phyloP scores from a whole-genome alignment of 73 alveolate species.

The Stentor roeselii region DNA sequence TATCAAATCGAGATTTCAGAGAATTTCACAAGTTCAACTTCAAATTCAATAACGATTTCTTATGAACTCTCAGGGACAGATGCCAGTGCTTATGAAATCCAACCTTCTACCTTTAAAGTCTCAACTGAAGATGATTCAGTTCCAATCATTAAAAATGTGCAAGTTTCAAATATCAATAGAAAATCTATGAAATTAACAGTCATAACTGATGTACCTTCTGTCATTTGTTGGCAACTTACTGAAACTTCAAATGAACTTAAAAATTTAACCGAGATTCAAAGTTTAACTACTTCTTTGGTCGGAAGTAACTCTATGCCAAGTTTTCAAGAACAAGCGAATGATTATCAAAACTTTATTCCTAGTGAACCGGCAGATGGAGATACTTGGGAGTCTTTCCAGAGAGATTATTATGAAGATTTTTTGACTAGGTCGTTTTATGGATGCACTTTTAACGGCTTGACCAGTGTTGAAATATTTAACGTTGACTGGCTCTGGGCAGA shows the following conservation, averaged over 20 bases:
- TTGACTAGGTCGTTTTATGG: background rate
- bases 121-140: background rate
- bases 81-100: background rate
- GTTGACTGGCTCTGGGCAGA: conserved; percentile 6
- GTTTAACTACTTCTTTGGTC: background rate
- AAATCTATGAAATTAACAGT: background rate
- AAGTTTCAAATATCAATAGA: background rate
- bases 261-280: background rate
- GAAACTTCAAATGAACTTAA: background rate
- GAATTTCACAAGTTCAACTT: background rate
- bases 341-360: too few relatives aligned
- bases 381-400: background rate
- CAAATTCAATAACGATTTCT: too few relatives aligned
- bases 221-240: background rate
- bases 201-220: background rate
- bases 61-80: background rate
- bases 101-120: background rate
- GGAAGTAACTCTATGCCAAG: background rate
- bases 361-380: background rate
- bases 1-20: background rate
- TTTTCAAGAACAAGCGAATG: background rate
- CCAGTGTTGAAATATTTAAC: background rate
- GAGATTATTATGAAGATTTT: background rate
- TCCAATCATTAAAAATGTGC: too few relatives aligned
- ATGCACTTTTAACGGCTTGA: background rate